Evolutionary conservation across 1,284 basidiomycete genomes (phyloP).

Genomic region (Lentinus polychrous): DNA sequence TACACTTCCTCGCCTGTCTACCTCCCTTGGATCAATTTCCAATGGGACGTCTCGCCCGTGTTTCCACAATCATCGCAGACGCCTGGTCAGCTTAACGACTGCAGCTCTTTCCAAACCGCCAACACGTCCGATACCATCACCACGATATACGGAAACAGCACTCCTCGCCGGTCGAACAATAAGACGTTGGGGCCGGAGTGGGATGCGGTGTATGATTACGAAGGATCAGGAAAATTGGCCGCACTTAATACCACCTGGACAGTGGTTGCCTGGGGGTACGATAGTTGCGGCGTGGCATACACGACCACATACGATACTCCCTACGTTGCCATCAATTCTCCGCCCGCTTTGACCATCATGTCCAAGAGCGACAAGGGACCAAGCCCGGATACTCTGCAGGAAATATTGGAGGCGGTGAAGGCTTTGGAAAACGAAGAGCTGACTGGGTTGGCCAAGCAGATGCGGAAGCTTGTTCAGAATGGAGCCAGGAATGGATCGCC

Average conservation of each 20-base stretch:
- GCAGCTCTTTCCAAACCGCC: background rate
- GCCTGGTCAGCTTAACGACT: constrained; percentile 1
- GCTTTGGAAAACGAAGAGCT: constrained; percentile 1
- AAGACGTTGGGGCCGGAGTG: constrained; percentile 3
- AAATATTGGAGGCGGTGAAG: background rate
- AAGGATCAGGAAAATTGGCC: background rate
- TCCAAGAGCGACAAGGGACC: constrained; percentile 4
- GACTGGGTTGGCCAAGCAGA: background rate
- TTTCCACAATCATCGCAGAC: constrained; percentile 2
- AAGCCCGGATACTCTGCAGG: background rate
- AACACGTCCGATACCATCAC: background rate
- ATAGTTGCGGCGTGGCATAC: background rate
- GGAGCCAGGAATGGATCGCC: background rate
- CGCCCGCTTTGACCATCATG: constrained; percentile 2
- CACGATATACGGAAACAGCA: constrained; percentile 3
- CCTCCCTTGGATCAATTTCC: background rate
- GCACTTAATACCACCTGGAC: background rate
- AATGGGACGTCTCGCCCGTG: constrained; percentile 2
- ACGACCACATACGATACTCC: constrained; percentile 4
- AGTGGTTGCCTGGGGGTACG: constrained; percentile 5
- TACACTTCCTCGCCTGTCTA: constrained; percentile 3
- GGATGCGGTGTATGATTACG: constrained; percentile 5
- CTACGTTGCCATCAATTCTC: background rate
- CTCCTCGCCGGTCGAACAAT: constrained; percentile 4
- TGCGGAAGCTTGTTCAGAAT: background rate